Percentiles rank a stretch among this genome's conserved stretches.
Conservation (phyloP, 2,329 filamentous ascomycete species). For the Fusarium torreyae region DNA sequence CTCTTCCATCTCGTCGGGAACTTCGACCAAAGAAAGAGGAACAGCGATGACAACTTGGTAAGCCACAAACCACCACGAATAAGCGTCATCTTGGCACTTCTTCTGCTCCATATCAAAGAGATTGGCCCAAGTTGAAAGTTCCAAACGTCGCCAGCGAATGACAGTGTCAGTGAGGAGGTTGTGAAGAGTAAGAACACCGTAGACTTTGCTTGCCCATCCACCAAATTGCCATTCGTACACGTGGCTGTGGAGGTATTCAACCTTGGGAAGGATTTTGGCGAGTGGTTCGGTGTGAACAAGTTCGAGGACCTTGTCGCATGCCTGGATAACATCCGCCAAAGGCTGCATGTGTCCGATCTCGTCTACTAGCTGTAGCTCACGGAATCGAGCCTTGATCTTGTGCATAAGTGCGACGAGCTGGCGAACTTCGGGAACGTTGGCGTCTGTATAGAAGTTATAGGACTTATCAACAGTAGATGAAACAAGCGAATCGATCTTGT, state of each 20-base stretch:
- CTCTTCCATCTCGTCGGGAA: slow-evolving; percentile 69
- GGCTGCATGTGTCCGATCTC: slow-evolving; percentile 81
- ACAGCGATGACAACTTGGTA: slow-evolving; percentile 90
- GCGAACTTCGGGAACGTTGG: slow-evolving; percentile 82
- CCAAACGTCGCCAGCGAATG: slow-evolving; percentile 90
- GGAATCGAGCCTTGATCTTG: slow-evolving; percentile 80
- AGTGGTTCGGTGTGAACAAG: slow-evolving; percentile 86
- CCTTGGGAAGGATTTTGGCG: slow-evolving; percentile 85
- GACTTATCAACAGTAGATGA: slow-evolving; percentile 56
- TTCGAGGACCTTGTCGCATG: slow-evolving; percentile 81
- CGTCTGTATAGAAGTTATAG: slow-evolving; percentile 93
- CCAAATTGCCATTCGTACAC: slow-evolving; percentile 94
- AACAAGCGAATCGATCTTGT: slow-evolving; percentile 65
- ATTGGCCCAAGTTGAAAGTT: slow-evolving; percentile 92
- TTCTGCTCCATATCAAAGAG: slow-evolving; percentile 87
- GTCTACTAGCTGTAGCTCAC: slow-evolving; percentile 75
- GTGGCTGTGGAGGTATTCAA: slow-evolving; percentile 88
- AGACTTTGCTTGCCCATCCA: slow-evolving; percentile 86
- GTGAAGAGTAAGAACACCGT: slow-evolving; percentile 78
- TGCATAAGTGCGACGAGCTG: slow-evolving; percentile 79
- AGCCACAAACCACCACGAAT: slow-evolving; percentile 96
- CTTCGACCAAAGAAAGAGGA: slow-evolving; percentile 75
- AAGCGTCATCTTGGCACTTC: slow-evolving; percentile 83
- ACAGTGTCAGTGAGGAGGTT: slow-evolving; percentile 85
- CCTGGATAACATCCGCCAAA: slow-evolving; percentile 81